phyloP scores from a whole-genome alignment of 2,329 filamentous ascomycete genomes.

The Pseudohalonectria lignicola region DNA sequence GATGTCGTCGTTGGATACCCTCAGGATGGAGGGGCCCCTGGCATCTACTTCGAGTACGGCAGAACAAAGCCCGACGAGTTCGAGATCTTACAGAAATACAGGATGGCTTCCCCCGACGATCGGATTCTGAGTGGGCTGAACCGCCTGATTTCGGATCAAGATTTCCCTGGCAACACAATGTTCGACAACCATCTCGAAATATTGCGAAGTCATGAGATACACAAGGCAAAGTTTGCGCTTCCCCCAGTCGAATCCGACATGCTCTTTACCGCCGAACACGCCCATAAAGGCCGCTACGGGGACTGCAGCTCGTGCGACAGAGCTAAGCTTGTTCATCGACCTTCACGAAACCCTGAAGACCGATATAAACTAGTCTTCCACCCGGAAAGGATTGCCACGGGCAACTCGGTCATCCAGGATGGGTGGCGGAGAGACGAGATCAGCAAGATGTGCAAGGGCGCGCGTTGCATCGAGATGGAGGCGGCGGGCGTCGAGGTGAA shows the following conservation, averaged over 20 bases:
- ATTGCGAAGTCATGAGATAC: not conserved
- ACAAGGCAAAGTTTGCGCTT: not conserved
- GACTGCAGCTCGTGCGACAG: not conserved
- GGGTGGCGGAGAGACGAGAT: slow-evolving; percentile 16
- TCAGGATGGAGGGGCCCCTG: slow-evolving; percentile 12
- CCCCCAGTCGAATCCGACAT: not conserved
- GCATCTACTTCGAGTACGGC: slow-evolving; percentile 16
- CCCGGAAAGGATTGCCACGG: slow-evolving; percentile 17
- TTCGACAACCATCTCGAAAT: not conserved
- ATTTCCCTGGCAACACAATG: not conserved
- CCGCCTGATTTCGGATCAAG: slow-evolving; percentile 1
- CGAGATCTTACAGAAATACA: not conserved
- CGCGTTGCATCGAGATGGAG: slow-evolving; percentile 19
- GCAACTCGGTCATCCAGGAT: slow-evolving; percentile 24
- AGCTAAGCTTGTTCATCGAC: not conserved
- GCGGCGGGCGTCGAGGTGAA: slow-evolving; percentile 15
- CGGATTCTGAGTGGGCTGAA: slow-evolving; percentile 1
- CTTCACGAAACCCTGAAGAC: not conserved
- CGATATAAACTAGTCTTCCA: slow-evolving; percentile 6
- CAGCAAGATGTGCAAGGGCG: not conserved
- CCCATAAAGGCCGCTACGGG: not conserved
- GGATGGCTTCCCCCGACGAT: not conserved
- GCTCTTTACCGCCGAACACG: not conserved
- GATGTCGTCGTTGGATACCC: slow-evolving; percentile 7
- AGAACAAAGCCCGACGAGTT: not conserved